phyloP scores from a whole-genome alignment of 1,284 basidiomycete species.

The Naganishia albida region DNA sequence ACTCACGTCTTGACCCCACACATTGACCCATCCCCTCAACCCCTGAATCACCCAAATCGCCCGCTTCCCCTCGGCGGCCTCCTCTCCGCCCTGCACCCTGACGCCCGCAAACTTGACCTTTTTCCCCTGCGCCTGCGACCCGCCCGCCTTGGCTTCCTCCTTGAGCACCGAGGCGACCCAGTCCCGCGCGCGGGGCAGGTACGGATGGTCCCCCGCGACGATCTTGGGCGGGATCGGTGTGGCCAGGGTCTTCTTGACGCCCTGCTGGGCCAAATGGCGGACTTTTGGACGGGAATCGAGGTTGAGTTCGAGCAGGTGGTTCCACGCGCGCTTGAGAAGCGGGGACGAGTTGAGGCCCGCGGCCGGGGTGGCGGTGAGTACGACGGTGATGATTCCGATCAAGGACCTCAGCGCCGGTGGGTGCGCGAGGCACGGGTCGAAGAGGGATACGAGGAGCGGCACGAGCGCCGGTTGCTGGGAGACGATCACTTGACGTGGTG shows the following conservation, averaged over 20 bases:
- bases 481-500: conserved; percentile 58
- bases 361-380: conserved; percentile 70
- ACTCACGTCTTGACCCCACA: conserved; percentile 64
- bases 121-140: conserved; percentile 57
- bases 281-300: conserved; percentile 92
- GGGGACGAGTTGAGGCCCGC: conserved; percentile 71
- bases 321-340: conserved; percentile 64
- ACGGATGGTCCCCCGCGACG: conserved; percentile 69
- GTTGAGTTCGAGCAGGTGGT: conserved; percentile 77
- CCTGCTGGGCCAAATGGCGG: conserved; percentile 83
- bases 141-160: conserved; percentile 64
- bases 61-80: conserved; percentile 64
- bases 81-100: conserved; percentile 35
- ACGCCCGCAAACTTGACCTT: conserved; percentile 57
- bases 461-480: conserved; percentile 51
- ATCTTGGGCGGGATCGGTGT: conserved; percentile 73
- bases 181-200: conserved; percentile 70
- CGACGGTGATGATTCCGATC: conserved; percentile 65
- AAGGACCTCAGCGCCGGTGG: conserved; percentile 52
- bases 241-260: conserved; percentile 72
- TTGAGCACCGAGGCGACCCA: conserved; percentile 72
- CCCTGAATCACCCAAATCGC: conserved; percentile 77
- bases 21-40: conserved; percentile 65
- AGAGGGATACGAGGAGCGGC: conserved; percentile 77
- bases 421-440: conserved; percentile 55